phyloP scores from a whole-genome alignment of 345 rosid genomes.

The Eucalyptus viminalis region DNA sequence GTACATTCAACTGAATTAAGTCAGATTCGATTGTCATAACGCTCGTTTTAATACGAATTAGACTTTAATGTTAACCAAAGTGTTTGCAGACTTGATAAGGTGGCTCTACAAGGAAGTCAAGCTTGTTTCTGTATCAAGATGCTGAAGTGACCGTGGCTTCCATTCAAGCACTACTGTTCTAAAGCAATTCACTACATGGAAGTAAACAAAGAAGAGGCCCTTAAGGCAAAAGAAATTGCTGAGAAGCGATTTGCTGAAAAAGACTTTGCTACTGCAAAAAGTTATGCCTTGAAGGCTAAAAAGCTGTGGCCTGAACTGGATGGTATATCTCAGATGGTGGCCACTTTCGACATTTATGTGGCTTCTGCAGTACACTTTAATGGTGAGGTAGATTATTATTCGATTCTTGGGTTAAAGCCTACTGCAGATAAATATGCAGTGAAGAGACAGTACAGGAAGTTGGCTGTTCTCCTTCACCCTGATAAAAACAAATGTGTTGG shows the following conservation, averaged over 20 bases:
- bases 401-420: constrained; percentile 87
- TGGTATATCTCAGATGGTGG: constrained; percentile 87
- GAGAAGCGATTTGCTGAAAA: constrained; percentile 75
- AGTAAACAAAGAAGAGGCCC: constrained; percentile 63
- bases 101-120: constrained; percentile 8
- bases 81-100: constrained; percentile 37
- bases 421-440: constrained; percentile 75
- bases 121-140: constrained; percentile 5
- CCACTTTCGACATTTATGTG: constrained; percentile 82
- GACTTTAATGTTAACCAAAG: background rate
- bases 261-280: constrained; percentile 73
- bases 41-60: background rate
- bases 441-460: constrained; percentile 83
- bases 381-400: constrained; percentile 71
- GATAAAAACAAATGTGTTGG: constrained; percentile 91
- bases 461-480: constrained; percentile 93
- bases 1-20: background rate
- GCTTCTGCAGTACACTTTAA: constrained; percentile 62
- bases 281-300: constrained; percentile 73
- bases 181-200: constrained; percentile 44
- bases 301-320: constrained; percentile 67
- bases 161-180: constrained; percentile 5
- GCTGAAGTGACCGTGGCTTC: constrained; percentile 17
- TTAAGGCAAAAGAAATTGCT: constrained; percentile 73
- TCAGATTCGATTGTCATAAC: background rate